Evolutionary conservation across 2,329 filamentous ascomycete species (phyloP).

Genomic region (Colletotrichum tofieldiae): DNA sequence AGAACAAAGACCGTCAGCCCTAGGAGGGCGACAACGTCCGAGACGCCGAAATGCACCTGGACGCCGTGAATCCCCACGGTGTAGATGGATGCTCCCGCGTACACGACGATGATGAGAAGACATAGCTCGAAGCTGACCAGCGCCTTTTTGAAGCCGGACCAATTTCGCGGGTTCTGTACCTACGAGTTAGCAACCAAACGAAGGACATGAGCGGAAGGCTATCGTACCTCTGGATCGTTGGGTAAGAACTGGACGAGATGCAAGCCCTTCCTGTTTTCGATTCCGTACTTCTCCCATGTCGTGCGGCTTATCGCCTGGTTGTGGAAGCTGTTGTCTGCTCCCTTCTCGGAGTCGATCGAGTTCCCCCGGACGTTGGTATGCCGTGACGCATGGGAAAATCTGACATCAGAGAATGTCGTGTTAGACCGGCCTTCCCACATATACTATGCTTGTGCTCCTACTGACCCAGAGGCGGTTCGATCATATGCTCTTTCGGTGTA

Average conservation of each 20-base stretch:
- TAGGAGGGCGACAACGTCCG: conserved; percentile 79
- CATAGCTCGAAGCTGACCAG: conserved; percentile 73
- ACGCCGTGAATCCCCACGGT: conserved; percentile 81
- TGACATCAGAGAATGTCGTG: background rate
- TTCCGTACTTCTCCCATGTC: conserved; percentile 25
- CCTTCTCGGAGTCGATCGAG: conserved; percentile 2
- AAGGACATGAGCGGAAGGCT: too few relatives aligned
- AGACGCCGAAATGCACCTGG: conserved; percentile 75
- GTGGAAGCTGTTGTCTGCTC: background rate
- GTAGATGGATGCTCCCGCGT: conserved; percentile 71
- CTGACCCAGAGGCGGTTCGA: background rate
- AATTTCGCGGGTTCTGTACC: conserved; percentile 83
- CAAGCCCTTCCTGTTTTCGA: background rate
- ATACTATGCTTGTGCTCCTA: too few relatives aligned
- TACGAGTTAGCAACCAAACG: background rate
- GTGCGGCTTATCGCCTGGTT: conserved; percentile 22
- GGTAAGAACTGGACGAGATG: conserved; percentile 40
- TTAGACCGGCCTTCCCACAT: background rate
- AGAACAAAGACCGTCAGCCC: conserved; percentile 84
- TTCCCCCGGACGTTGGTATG: conserved; percentile 8
- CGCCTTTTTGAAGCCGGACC: conserved; percentile 70
- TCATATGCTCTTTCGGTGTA: conserved; percentile 6
- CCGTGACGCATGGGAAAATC: conserved; percentile 10
- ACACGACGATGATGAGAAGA: conserved; percentile 57
- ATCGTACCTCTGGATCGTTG: conserved; percentile 37